Conservation (phyloP, 768 basidiomycete genomes). For the Cystofilobasidium ferigula region DNA sequence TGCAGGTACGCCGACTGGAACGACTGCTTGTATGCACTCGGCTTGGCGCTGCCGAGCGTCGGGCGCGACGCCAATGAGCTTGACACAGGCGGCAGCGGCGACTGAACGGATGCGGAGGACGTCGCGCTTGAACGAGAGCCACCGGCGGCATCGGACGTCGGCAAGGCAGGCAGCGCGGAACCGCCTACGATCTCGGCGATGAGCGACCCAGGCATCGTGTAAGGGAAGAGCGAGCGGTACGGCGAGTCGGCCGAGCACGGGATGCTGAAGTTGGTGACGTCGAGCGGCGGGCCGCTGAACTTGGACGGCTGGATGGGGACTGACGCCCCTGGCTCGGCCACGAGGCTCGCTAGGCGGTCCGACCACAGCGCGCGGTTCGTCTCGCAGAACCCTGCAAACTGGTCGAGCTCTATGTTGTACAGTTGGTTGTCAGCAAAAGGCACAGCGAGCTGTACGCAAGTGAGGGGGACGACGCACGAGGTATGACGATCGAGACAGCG, state of each 20-base stretch:
- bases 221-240: conserved; percentile 16
- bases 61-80: neutral
- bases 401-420: conserved; percentile 49
- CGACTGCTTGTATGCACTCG: neutral
- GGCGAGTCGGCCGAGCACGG: conserved; percentile 15
- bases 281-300: neutral
- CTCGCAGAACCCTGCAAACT: conserved; percentile 56
- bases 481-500: conserved; percentile 58
- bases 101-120: neutral
- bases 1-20: neutral
- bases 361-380: conserved; percentile 64
- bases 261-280: neutral
- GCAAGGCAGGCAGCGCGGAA: neutral
- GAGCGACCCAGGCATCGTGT: conserved; percentile 5
- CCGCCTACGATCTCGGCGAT: conserved; percentile 11
- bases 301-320: conserved; percentile 2
- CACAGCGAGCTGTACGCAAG: neutral
- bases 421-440: neutral
- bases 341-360: conserved; percentile 39
- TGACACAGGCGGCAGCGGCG: neutral
- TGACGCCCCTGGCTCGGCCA: neutral
- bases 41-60: neutral
- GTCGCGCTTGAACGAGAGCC: neutral
- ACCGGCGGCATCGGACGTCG: neutral
- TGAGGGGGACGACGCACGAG: conserved; percentile 47